Conservation (phyloP, 495 filamentous ascomycete genomes). For the Penicillium roqueforti region DNA sequence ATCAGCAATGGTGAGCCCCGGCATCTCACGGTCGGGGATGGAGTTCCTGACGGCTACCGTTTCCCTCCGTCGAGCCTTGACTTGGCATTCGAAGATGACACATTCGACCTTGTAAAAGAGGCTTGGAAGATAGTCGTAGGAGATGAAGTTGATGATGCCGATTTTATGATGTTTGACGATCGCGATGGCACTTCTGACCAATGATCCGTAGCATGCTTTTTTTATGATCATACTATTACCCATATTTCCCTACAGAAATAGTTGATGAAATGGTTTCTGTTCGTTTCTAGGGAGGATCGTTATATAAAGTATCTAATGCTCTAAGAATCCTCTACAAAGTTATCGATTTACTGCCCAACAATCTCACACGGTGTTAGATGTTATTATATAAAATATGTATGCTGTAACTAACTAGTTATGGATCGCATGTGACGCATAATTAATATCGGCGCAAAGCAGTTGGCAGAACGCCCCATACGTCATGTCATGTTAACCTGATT, state of each 20-base stretch:
- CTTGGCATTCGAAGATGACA: constrained; percentile 65
- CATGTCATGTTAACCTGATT: neutral
- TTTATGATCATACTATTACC: neutral
- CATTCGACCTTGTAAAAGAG: constrained; percentile 55
- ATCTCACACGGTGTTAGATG: neutral
- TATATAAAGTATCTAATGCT: neutral
- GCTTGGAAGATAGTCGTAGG: constrained; percentile 62
- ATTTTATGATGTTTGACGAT: constrained; percentile 61
- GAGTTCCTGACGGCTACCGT: constrained; percentile 27
- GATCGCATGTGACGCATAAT: constrained; percentile 8
- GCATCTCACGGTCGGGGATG: constrained; percentile 9
- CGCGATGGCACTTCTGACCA: constrained; percentile 37
- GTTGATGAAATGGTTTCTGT: neutral
- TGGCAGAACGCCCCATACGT: constrained; percentile 8
- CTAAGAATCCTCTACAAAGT: neutral
- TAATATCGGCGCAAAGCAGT: constrained; percentile 8
- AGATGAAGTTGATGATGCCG: constrained; percentile 38
- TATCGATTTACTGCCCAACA: neutral
- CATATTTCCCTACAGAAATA: neutral
- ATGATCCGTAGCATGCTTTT: constrained; percentile 17
- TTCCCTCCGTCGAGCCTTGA: constrained; percentile 56
- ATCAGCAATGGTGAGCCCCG: constrained; percentile 13
- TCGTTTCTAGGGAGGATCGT: neutral
- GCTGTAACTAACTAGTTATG: no score
- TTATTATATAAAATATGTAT: no score